Percentiles rank a stretch among this genome's conserved stretches.
phyloP scores from a whole-genome alignment of 1,284 basidiomycete species.

The Trichosporon sp. region DNA sequence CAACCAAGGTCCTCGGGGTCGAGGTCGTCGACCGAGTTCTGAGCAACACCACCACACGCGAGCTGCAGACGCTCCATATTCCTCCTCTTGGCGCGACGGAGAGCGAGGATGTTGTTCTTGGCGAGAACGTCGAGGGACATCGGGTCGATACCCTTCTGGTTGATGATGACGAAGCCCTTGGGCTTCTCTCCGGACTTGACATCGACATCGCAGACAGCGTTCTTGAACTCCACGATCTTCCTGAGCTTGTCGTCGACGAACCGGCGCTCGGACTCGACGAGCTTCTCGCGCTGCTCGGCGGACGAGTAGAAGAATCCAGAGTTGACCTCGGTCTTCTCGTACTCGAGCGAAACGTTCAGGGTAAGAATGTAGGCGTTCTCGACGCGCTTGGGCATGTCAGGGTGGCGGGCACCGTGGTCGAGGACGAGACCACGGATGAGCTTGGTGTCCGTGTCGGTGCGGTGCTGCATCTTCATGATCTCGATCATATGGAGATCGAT shows the following conservation, averaged over 20 bases:
- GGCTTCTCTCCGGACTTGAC: constrained; percentile 61
- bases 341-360: constrained; percentile 96
- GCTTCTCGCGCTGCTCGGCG: constrained; percentile 96
- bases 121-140: constrained; percentile 93
- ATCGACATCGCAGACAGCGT: constrained; percentile 87
- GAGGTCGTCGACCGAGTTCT: constrained; percentile 97
- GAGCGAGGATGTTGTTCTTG: constrained; percentile 92
- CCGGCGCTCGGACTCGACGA: constrained; percentile 92
- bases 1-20: constrained; percentile 87
- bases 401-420: constrained; percentile 86
- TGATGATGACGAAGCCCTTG: constrained; percentile 92
- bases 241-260: constrained; percentile 92
- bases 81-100: constrained; percentile 91
- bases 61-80: constrained; percentile 96
- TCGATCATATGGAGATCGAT: constrained; percentile 99
- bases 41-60: constrained; percentile 88
- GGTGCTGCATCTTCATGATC: constrained; percentile 99
- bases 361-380: constrained; percentile 96
- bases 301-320: constrained; percentile 99
- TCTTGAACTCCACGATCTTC: constrained; percentile 97
- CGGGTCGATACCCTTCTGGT: constrained; percentile 99
- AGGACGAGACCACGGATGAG: constrained; percentile 91
- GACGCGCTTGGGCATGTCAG: constrained; percentile 98
- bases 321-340: constrained; percentile 99
- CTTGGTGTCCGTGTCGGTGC: constrained; percentile 96